Percentiles rank a stretch among this genome's conserved stretches.
phyloP scores from a whole-genome alignment of 73 alveolate genomes.

The Tetrahymena borealis region DNA sequence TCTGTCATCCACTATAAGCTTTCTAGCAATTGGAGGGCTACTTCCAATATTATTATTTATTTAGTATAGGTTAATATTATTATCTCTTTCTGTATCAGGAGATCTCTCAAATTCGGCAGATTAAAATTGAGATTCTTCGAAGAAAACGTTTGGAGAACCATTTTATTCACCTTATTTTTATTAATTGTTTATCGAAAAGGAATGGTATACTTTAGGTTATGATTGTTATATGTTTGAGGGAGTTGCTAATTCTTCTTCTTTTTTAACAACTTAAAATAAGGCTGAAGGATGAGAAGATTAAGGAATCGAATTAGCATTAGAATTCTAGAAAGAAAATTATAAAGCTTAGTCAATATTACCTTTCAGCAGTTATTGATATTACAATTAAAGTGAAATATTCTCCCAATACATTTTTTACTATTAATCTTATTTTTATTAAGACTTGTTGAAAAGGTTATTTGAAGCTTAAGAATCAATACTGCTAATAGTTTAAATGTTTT shows the following conservation, averaged over 20 bases:
- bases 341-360: neutral
- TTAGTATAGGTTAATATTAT: neutral
- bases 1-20: neutral
- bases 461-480: neutral
- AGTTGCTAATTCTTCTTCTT: neutral
- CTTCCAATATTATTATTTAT: neutral
- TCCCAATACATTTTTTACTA: neutral
- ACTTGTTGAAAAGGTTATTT: neutral
- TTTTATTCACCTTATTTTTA: neutral
- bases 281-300: neutral
- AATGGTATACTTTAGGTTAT: neutral
- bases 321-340: neutral
- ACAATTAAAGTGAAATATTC: neutral
- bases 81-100: neutral
- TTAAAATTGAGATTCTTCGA: neutral
- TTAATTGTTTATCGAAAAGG: neutral
- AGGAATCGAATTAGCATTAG: neutral
- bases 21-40: neutral
- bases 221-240: neutral
- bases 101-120: neutral
- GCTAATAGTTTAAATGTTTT: neutral
- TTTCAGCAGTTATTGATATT: neutral
- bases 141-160: neutral
- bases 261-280: neutral
- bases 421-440: neutral